These are phyloP conservation scores for Ciborinia camelliae DNA, from an alignment of 2,329 filamentous ascomycete species.

Conservation along the genomic window DNA sequence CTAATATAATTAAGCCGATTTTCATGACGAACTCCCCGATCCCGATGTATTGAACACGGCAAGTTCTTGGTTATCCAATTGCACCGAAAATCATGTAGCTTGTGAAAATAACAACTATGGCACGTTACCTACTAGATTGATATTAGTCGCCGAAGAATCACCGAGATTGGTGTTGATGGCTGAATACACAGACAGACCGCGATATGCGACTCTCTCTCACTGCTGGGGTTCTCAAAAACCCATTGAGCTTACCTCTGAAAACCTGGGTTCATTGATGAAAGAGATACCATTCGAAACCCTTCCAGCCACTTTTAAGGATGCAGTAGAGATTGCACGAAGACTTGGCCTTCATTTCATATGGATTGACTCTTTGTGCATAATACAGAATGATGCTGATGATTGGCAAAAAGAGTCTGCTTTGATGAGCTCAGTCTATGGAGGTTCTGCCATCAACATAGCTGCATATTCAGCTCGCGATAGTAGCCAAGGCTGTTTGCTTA, in stretches of 20 bases:
- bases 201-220: slow-evolving; percentile 17
- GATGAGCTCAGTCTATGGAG: slow-evolving; percentile 24
- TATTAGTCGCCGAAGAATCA: too few relatives aligned
- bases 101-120: too few relatives aligned
- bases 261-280: background rate
- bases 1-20: too few relatives aligned
- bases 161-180: too few relatives aligned
- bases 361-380: slow-evolving; percentile 6
- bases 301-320: slow-evolving; percentile 25
- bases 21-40: too few relatives aligned
- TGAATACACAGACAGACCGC: too few relatives aligned
- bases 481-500: background rate
- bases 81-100: too few relatives aligned
- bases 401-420: slow-evolving; percentile 26
- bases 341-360: slow-evolving; percentile 18
- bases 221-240: slow-evolving; percentile 13
- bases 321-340: slow-evolving; percentile 18
- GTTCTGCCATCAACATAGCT: slow-evolving; percentile 23
- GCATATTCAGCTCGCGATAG: slow-evolving; percentile 21
- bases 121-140: too few relatives aligned
- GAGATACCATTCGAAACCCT: slow-evolving; percentile 3
- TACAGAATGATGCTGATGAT: slow-evolving; percentile 21
- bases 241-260: slow-evolving; percentile 9
- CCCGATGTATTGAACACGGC: too few relatives aligned
- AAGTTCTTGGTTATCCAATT: too few relatives aligned